phyloP scores from a whole-genome alignment of 2,329 filamentous ascomycete genomes.

The Aspergillus terreus region DNA sequence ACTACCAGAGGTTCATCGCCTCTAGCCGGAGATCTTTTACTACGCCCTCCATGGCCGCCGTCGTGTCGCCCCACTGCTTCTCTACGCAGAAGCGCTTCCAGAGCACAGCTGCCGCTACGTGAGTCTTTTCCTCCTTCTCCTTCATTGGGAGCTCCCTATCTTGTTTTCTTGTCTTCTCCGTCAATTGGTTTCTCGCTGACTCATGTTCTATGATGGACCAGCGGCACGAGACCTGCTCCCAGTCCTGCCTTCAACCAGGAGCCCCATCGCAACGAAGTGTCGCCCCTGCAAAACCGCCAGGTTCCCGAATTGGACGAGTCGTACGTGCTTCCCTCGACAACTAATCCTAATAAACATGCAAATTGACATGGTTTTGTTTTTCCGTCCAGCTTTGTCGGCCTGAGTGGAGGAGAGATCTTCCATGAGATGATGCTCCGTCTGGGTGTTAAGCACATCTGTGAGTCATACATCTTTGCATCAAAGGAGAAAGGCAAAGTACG shows the following conservation, averaged over 20 bases:
- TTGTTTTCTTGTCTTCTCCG: not conserved
- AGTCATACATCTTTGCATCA: constrained; percentile 37
- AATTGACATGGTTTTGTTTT: not conserved
- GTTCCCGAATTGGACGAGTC: constrained; percentile 72
- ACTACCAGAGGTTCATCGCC: constrained; percentile 38
- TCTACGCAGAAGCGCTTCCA: constrained; percentile 42
- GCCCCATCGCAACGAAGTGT: constrained; percentile 58
- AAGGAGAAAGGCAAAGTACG: not conserved
- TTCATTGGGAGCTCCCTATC: not conserved
- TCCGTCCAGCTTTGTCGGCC: constrained; percentile 72
- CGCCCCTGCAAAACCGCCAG: constrained; percentile 62
- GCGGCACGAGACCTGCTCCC: constrained; percentile 57
- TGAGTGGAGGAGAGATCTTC: constrained; percentile 94
- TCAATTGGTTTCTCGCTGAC: not conserved
- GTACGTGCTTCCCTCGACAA: constrained; percentile 48
- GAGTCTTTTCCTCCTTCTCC: constrained; percentile 32
- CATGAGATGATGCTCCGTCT: constrained; percentile 98
- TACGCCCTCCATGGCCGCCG: constrained; percentile 41
- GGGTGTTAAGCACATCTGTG: constrained; percentile 90
- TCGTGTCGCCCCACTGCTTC: constrained; percentile 45
- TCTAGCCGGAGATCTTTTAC: constrained; percentile 41
- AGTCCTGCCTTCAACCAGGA: constrained; percentile 59
- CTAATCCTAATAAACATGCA: not conserved
- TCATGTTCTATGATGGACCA: constrained; percentile 21
- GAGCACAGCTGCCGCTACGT: constrained; percentile 52